Evolutionary conservation across 768 basidiomycete species (phyloP).

Genomic region (Pisolithus albus): DNA sequence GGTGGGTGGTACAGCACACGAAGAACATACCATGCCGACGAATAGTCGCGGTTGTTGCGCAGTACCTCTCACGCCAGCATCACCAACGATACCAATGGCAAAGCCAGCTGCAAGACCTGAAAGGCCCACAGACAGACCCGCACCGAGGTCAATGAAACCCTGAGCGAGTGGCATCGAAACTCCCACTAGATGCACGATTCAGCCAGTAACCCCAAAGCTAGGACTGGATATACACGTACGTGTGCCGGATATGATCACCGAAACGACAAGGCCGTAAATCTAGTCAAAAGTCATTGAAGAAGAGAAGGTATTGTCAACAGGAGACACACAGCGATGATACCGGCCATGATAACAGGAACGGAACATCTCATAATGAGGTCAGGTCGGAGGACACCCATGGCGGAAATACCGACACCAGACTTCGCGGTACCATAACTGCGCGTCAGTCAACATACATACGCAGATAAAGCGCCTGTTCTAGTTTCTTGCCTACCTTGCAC

Average conservation of each 20-base stretch:
- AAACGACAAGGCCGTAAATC: slow-evolving; percentile 98
- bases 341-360: slow-evolving; percentile 98
- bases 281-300: slow-evolving; percentile 20
- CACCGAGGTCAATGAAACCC: slow-evolving; percentile 91
- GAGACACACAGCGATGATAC: slow-evolving; percentile 91
- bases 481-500: slow-evolving; percentile 55
- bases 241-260: slow-evolving; percentile 87
- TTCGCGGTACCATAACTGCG: slow-evolving; percentile 98
- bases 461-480: not conserved
- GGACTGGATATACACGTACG: slow-evolving; percentile 45
- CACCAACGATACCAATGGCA: slow-evolving; percentile 97
- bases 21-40: slow-evolving; percentile 76
- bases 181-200: slow-evolving; percentile 39
- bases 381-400: slow-evolving; percentile 95
- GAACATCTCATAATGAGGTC: slow-evolving; percentile 98
- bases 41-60: slow-evolving; percentile 93
- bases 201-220: not conserved
- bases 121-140: slow-evolving; percentile 86
- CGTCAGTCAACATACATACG: not conserved
- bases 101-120: slow-evolving; percentile 97
- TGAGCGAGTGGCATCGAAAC: slow-evolving; percentile 84
- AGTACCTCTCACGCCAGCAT: slow-evolving; percentile 96
- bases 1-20: not conserved
- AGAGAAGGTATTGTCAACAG: not conserved
- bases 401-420: slow-evolving; percentile 95